phyloP scores from a whole-genome alignment of 2,329 filamentous ascomycete genomes.

The Plenodomus lindquistii region DNA sequence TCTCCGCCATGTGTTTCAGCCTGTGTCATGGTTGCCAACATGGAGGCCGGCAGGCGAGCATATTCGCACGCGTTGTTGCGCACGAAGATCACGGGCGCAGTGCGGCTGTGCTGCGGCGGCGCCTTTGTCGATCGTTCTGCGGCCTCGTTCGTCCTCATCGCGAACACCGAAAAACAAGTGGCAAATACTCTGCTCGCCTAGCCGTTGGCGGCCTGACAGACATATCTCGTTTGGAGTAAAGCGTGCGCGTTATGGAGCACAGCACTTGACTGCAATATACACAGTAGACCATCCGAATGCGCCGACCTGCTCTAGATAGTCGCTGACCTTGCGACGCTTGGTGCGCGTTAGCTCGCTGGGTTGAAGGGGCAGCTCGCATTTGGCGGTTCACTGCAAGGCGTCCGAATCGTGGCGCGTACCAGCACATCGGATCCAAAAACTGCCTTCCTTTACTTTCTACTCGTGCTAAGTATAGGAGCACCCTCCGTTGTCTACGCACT shows the following conservation, averaged over 20 bases:
- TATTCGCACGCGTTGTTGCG: not conserved
- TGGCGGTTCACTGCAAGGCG: constrained; percentile 6
- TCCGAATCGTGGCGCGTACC: not conserved
- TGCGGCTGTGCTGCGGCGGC: not conserved
- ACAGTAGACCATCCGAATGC: too few species aligned
- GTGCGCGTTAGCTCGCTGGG: not conserved
- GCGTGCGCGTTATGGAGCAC: not conserved
- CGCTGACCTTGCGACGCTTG: not conserved
- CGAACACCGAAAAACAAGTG: not conserved
- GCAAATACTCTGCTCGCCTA: not conserved
- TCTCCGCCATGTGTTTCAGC: not conserved
- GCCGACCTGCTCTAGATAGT: too few species aligned
- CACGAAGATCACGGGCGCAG: not conserved
- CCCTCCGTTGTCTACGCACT: constrained; percentile 4
- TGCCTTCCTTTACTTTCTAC: constrained; percentile 1
- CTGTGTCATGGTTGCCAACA: too few species aligned
- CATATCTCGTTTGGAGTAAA: not conserved
- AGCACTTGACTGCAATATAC: not conserved
- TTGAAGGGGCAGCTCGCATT: constrained; percentile 1
- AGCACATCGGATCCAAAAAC: not conserved
- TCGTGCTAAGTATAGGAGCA: constrained; percentile 1
- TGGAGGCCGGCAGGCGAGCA: not conserved
- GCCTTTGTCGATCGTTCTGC: not conserved
- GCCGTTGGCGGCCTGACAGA: not conserved
- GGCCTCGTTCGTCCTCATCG: not conserved